Evolutionary conservation across 1,139 yeast genomes (phyloP).

Genomic region (Blastobotrys capitulatus): DNA sequence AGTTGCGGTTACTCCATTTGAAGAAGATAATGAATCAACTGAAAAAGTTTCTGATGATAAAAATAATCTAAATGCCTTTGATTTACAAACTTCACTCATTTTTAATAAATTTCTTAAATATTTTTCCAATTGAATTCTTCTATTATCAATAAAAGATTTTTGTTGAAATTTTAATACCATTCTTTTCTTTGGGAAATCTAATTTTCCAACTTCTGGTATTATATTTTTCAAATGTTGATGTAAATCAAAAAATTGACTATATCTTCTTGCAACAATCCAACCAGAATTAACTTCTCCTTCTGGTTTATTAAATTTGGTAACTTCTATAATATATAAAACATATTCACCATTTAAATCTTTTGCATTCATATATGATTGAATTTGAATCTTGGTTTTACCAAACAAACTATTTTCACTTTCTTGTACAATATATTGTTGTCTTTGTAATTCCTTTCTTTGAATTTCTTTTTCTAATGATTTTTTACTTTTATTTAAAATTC

Average conservation of each 20-base stretch:
- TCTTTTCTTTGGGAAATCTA: slow-evolving; percentile 60
- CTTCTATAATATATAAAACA: slow-evolving; percentile 70
- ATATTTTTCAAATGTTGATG: slow-evolving; percentile 56
- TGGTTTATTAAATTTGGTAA: slow-evolving; percentile 48
- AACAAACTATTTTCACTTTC: slow-evolving; percentile 75
- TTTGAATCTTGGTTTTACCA: slow-evolving; percentile 60
- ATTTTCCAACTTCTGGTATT: slow-evolving; percentile 46
- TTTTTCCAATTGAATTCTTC: slow-evolving; percentile 55
- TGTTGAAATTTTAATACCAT: slow-evolving; percentile 60
- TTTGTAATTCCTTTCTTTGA: slow-evolving; percentile 61
- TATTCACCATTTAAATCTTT: slow-evolving; percentile 53
- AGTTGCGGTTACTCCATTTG: too few relatives aligned
- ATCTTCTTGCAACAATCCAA: slow-evolving; percentile 87
- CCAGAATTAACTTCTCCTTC: slow-evolving; percentile 55
- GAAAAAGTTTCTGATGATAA: slow-evolving; percentile 65
- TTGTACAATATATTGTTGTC: slow-evolving; percentile 77
- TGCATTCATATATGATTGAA: slow-evolving; percentile 57
- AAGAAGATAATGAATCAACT: slow-evolving; percentile 17
- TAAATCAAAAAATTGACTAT: slow-evolving; percentile 72
- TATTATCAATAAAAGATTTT: slow-evolving; percentile 55
- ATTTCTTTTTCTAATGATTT: slow-evolving; percentile 64
- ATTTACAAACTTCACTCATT: slow-evolving; percentile 67
- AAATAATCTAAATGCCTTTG: slow-evolving; percentile 67
- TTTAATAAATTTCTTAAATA: slow-evolving; percentile 55
- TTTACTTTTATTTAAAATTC: slow-evolving; percentile 62